Evolutionary conservation across 495 filamentous ascomycete genomes (phyloP).

Genomic region (Bathelium albidoporum): DNA sequence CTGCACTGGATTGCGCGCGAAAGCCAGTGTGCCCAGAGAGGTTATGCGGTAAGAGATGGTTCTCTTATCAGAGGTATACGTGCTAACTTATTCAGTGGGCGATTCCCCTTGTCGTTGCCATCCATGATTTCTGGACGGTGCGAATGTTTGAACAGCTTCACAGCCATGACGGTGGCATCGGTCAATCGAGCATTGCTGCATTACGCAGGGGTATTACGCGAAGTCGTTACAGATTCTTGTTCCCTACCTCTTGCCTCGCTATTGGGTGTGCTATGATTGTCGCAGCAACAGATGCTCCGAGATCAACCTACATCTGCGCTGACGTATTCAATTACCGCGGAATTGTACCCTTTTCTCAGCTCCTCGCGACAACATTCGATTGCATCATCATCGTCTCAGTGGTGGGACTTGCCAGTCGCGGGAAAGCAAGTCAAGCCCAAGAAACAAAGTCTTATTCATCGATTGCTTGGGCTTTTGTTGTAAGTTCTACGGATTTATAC

Average conservation of each 20-base stretch:
- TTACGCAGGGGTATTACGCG: slow-evolving; percentile 10
- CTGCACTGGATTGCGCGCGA: slow-evolving; percentile 17
- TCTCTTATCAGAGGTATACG: neutral
- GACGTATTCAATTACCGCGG: slow-evolving; percentile 10
- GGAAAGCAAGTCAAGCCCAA: slow-evolving; percentile 7
- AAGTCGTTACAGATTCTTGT: slow-evolving; percentile 16
- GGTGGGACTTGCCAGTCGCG: slow-evolving; percentile 9
- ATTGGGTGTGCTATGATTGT: slow-evolving; percentile 15
- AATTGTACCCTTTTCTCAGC: slow-evolving; percentile 17
- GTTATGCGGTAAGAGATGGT: slow-evolving; percentile 9
- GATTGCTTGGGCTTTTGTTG: slow-evolving; percentile 22
- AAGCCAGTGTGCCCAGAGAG: slow-evolving; percentile 20
- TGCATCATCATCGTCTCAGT: slow-evolving; percentile 10
- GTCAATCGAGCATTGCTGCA: slow-evolving; percentile 5
- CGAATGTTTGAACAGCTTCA: neutral
- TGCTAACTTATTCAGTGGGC: slow-evolving; percentile 3
- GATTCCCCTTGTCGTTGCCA: slow-evolving; percentile 15
- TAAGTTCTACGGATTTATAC: slow-evolving; percentile 5
- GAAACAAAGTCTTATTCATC: slow-evolving; percentile 8
- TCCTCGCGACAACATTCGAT: slow-evolving; percentile 19
- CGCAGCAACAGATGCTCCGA: slow-evolving; percentile 4
- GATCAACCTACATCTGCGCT: slow-evolving; percentile 26
- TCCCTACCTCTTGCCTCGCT: slow-evolving; percentile 15
- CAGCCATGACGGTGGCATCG: slow-evolving; percentile 4
- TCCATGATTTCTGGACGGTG: slow-evolving; percentile 11